Percentiles rank a stretch among this genome's conserved stretches.
Evolutionary conservation across 1,284 basidiomycete species (phyloP).

Genomic region (Wallemia hederae): DNA sequence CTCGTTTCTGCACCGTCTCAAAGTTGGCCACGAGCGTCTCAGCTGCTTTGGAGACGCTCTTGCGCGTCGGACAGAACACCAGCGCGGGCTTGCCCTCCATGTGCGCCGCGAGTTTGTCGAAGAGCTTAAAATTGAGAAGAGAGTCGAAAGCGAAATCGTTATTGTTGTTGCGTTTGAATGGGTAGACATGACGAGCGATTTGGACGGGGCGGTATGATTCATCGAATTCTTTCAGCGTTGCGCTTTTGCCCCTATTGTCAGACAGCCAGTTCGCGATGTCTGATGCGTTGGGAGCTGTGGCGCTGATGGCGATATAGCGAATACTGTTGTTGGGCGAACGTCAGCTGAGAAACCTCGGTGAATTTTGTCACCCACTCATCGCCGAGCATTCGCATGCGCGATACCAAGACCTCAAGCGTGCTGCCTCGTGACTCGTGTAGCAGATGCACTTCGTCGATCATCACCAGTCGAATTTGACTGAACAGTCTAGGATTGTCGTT

Average conservation of each 20-base stretch:
- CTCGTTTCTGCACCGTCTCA: slow-evolving; percentile 46
- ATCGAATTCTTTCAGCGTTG: slow-evolving; percentile 32
- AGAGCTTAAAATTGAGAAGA: slow-evolving; percentile 44
- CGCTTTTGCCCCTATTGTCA: not conserved
- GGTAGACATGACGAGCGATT: slow-evolving; percentile 37
- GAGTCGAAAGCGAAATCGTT: slow-evolving; percentile 57
- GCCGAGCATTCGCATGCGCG: slow-evolving; percentile 46
- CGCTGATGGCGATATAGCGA: slow-evolving; percentile 65
- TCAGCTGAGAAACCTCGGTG: slow-evolving; percentile 2
- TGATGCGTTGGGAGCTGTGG: slow-evolving; percentile 72
- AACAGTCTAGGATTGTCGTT: slow-evolving; percentile 31
- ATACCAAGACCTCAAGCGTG: slow-evolving; percentile 70
- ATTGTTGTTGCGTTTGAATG: slow-evolving; percentile 22
- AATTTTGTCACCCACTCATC: slow-evolving; percentile 18
- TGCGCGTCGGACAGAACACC: slow-evolving; percentile 53
- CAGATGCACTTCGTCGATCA: slow-evolving; percentile 85
- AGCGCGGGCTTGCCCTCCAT: slow-evolving; percentile 46
- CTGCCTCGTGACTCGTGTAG: slow-evolving; percentile 66
- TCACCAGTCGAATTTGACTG: slow-evolving; percentile 39
- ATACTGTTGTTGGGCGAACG: slow-evolving; percentile 19
- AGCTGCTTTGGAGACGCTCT: not conserved
- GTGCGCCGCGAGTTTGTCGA: slow-evolving; percentile 34
- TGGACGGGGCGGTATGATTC: slow-evolving; percentile 68
- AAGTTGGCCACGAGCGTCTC: slow-evolving; percentile 26
- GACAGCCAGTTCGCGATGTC: slow-evolving; percentile 34